Percentiles rank a stretch among this genome's conserved stretches.
Evolutionary conservation across 371 early-diverging fungal genomes (phyloP).

Genomic region (Mucor irregularis): DNA sequence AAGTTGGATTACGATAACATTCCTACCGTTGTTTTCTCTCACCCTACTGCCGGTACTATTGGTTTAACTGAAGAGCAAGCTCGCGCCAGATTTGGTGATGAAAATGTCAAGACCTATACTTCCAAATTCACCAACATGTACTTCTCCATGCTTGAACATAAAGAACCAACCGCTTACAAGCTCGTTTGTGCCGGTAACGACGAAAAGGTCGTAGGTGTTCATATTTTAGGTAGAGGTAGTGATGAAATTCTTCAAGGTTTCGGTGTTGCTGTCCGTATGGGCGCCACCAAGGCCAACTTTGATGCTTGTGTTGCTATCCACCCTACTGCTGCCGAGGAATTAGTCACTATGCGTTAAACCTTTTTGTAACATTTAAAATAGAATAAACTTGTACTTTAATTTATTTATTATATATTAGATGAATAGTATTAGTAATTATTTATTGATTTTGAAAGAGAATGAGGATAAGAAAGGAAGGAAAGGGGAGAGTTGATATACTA

Average conservation of each 20-base stretch:
- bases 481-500: not conserved
- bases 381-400: not conserved
- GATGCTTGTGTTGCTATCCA: slow-evolving; percentile 97
- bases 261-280: slow-evolving; percentile 86
- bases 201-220: slow-evolving; percentile 96
- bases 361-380: not conserved
- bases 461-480: too few relatives aligned
- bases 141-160: slow-evolving; percentile 85
- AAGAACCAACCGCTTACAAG: slow-evolving; percentile 90
- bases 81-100: slow-evolving; percentile 69
- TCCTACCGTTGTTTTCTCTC: slow-evolving; percentile 96
- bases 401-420: not conserved
- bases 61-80: slow-evolving; percentile 92
- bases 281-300: slow-evolving; percentile 96
- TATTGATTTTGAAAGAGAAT: too few relatives aligned
- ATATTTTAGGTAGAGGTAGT: slow-evolving; percentile 89
- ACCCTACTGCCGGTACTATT: slow-evolving; percentile 89
- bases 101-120: slow-evolving; percentile 81
- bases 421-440: not conserved
- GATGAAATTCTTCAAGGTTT: slow-evolving; percentile 97
- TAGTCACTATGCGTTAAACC: slow-evolving; percentile 42
- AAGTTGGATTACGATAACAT: slow-evolving; percentile 93
- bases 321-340: slow-evolving; percentile 96
- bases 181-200: slow-evolving; percentile 81
- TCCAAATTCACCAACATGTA: slow-evolving; percentile 93